Conservation (phyloP, 148 eudicot genomes). For the Rhododendron mucronatum region DNA sequence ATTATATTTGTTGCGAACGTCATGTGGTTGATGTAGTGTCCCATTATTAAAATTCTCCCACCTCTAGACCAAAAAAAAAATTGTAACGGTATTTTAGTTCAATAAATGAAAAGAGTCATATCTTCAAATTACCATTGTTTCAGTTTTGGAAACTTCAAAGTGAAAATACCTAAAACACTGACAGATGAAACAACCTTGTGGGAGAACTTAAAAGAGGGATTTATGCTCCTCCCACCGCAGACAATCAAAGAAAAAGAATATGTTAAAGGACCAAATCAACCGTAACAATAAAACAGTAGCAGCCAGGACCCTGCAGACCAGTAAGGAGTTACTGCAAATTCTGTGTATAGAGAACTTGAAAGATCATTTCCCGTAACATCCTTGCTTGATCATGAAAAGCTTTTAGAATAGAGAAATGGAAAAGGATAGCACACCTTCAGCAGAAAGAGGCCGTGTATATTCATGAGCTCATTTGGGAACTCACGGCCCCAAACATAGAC, state of each 20-base stretch:
- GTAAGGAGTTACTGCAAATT: neutral
- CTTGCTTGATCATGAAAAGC: neutral
- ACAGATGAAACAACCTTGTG: too few species aligned
- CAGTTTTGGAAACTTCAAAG: too few species aligned
- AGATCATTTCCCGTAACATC: neutral
- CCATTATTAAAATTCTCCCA: neutral
- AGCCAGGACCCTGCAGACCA: too few species aligned
- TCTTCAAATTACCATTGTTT: too few species aligned
- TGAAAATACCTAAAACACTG: too few species aligned
- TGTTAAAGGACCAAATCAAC: neutral
- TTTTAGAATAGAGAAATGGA: neutral
- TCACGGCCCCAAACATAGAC: constrained; percentile 41
- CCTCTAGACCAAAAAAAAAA: neutral
- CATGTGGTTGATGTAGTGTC: neutral
- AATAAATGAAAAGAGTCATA: too few species aligned
- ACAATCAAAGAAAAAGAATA: neutral
- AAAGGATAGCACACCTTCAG: constrained; percentile 24
- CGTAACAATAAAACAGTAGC: neutral
- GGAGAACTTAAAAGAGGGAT: too few species aligned
- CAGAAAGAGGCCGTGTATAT: constrained; percentile 29
- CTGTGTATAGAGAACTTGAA: neutral
- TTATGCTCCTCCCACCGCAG: too few species aligned
- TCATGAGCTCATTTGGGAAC: constrained; percentile 34
- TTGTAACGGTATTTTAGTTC: neutral
- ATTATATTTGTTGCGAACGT: too few species aligned